A percentile compares a stretch with the other conserved stretches of the same genome.
Conservation (phyloP, 2,329 filamentous ascomycete species). For the Paraphoma sp. region DNA sequence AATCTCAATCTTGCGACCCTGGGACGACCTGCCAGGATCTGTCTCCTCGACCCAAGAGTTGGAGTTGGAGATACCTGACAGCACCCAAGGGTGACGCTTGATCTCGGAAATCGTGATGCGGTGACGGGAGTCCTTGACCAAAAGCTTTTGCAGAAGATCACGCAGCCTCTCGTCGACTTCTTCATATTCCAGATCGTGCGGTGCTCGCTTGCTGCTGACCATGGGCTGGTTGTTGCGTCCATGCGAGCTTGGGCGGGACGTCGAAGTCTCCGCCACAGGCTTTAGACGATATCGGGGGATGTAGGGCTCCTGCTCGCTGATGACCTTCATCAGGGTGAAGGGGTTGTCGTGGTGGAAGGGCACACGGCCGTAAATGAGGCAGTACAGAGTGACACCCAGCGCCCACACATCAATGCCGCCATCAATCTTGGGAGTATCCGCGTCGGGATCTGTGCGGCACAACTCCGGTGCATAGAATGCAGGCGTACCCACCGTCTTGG, state of each 20-base stretch:
- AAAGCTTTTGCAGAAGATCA: conserved; percentile 78
- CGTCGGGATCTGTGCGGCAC: conserved; percentile 80
- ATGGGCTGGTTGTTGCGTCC: conserved; percentile 58
- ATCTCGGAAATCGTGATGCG: conserved; percentile 90
- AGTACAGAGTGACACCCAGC: conserved; percentile 93
- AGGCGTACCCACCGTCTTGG: conserved; percentile 96
- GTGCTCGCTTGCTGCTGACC: conserved; percentile 72
- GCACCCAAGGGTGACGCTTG: conserved; percentile 92
- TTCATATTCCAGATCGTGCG: conserved; percentile 83
- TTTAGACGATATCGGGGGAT: conserved; percentile 83
- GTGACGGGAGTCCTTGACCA: conserved; percentile 87
- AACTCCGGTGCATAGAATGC: conserved; percentile 97
- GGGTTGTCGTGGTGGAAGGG: conserved; percentile 93
- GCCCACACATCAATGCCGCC: conserved; percentile 98
- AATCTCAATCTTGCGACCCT: conserved; percentile 88
- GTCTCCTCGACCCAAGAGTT: conserved; percentile 91
- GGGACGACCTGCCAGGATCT: conserved; percentile 78
- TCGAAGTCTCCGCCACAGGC: conserved; percentile 63
- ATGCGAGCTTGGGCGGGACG: conserved; percentile 54
- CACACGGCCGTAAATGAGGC: conserved; percentile 90
- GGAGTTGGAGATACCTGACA: conserved; percentile 76
- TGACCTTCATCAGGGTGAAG: conserved; percentile 88
- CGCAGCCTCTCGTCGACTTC: conserved; percentile 79
- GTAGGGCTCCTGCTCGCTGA: conserved; percentile 91
- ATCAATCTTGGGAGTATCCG: conserved; percentile 76